phyloP scores from a whole-genome alignment of 2,329 filamentous ascomycete species.

The Colletotrichum cereale region DNA sequence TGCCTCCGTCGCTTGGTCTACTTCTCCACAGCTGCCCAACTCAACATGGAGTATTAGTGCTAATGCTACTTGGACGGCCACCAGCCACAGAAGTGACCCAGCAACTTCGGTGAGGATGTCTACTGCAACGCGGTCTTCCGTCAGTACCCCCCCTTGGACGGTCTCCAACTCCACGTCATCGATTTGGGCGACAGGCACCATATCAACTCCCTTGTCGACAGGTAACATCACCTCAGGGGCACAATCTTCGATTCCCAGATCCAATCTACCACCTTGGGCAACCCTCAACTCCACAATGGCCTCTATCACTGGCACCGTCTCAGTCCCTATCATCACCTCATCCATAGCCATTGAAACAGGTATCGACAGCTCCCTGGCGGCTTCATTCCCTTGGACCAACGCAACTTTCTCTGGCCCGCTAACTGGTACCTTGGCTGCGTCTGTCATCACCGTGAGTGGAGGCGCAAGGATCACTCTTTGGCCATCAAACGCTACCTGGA shows the following conservation, averaged over 20 bases:
- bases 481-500: slow-evolving; percentile 9
- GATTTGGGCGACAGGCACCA: neutral
- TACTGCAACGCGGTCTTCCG: neutral
- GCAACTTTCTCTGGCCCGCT: neutral
- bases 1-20: neutral
- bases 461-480: neutral
- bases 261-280: slow-evolving; percentile 7
- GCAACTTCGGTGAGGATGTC: slow-evolving; percentile 8
- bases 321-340: slow-evolving; percentile 15
- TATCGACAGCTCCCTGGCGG: neutral
- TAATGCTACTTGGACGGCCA: slow-evolving; percentile 15
- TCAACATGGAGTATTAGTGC: neutral
- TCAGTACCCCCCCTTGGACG: neutral
- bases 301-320: slow-evolving; percentile 23
- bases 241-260: neutral
- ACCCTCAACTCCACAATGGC: slow-evolving; percentile 18
- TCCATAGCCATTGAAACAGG: neutral
- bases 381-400: slow-evolving; percentile 22
- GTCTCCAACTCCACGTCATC: slow-evolving; percentile 12
- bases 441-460: slow-evolving; percentile 1
- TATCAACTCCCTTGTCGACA: neutral
- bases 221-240: neutral
- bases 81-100: neutral
- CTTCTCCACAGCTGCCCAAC: neutral
- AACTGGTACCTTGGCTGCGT: neutral